Percentiles rank a stretch among this genome's conserved stretches.
phyloP scores from a whole-genome alignment of 75 land plant genomes.

The Pseudotsuga menziesii region DNA sequence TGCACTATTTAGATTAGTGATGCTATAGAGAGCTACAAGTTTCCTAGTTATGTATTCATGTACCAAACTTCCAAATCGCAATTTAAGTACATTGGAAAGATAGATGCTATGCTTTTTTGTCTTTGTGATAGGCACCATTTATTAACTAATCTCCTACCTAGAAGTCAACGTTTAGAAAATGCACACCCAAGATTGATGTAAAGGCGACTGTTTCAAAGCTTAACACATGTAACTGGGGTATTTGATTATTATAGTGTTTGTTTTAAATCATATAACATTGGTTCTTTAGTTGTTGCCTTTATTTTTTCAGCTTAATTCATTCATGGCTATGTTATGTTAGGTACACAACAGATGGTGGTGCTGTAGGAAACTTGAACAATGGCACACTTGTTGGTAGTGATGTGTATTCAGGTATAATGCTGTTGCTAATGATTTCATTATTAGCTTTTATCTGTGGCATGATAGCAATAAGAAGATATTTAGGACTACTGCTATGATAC shows the following conservation, averaged over 20 bases:
- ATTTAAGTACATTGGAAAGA: no score
- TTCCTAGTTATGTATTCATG: no score
- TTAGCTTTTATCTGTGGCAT: neutral
- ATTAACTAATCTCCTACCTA: no score
- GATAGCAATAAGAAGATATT: neutral
- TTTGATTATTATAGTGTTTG: neutral
- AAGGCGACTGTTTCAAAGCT: no score
- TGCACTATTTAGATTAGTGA: no score
- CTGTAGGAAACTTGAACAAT: slow-evolving; percentile 45
- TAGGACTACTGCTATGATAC: neutral
- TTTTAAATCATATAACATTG: neutral
- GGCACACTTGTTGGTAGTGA: slow-evolving; percentile 55
- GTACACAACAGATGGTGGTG: slow-evolving; percentile 94
- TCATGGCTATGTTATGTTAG: slow-evolving; percentile 28
- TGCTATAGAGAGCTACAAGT: no score
- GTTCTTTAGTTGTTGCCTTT: neutral
- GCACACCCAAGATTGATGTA: no score
- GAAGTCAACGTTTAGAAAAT: no score
- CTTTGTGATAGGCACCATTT: no score
- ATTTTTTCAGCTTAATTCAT: neutral
- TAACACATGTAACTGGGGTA: neutral
- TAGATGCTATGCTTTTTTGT: no score
- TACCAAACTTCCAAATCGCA: no score
- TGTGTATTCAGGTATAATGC: slow-evolving; percentile 67
- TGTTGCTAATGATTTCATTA: neutral